Evolutionary conservation across 2,329 filamentous ascomycete genomes (phyloP), one percentile per base, ranked within the genome.

Genomic region (Cercospora beticola): DNA sequence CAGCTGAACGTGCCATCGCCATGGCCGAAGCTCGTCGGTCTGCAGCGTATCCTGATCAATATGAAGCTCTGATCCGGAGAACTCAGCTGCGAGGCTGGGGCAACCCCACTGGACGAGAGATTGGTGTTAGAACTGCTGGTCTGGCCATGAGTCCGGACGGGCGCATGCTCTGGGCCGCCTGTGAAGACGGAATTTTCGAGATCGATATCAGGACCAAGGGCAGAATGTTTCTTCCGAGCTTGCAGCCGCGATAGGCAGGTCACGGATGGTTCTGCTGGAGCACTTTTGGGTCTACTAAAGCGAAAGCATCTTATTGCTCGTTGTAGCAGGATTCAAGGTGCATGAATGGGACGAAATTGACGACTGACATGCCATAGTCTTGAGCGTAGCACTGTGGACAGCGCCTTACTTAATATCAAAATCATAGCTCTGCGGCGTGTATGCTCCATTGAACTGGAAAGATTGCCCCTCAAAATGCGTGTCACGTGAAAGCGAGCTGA

Each of bases 101-200:
- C 18, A 67, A 68, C n/a, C 57, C 63, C 52, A 68, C 66, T n/a
- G 71, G 67, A 5, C 67, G 71, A 6, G 73, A 75, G 21, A 71
- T 79, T 43, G 82, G 82, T 1, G 79, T 83, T 23, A 74, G 82
- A 40, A 84, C 82, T 21, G 82, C 83, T 5, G 83, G 83, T 5
- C 71, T 85, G 64, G 83, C 83, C 5, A 82, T 84, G 76, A 84
- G 82, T 74, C 76, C 79, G 28, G 83, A 85, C 73, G 83, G 83
- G 8, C 74, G 81, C 21, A 83, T 74, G 64, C 73, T 85, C 40
- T 85, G 82, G 74, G 83, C 80, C 40, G 82, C 81, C 5, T 83
- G 81, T 36, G 89, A 92, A 76, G 88, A 92, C 72, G 91, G 91
- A 66, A 90, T 94, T 64, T 92, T 92, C 75, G 90, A 93, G 79